Percentiles rank a stretch among this genome's conserved stretches.
Evolutionary conservation across 495 filamentous ascomycete genomes (phyloP).

Genomic region (Rusavskia elegans): DNA sequence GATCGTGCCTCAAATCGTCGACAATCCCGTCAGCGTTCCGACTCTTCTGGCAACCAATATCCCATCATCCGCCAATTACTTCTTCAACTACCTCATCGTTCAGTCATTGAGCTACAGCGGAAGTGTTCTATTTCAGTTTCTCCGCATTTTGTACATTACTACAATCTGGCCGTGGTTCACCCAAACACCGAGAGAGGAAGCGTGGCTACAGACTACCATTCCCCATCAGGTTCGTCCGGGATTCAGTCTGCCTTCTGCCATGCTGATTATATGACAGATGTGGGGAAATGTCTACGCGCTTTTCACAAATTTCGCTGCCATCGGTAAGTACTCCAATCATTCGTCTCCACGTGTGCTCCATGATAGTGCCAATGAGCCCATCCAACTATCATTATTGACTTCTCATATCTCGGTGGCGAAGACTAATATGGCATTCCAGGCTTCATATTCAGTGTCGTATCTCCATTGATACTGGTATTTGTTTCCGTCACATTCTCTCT

Average conservation of each 20-base stretch:
- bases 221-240: constrained; percentile 10
- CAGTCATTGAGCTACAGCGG: constrained; percentile 83
- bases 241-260: background rate
- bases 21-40: constrained; percentile 30
- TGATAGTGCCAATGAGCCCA: too few relatives aligned
- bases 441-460: constrained; percentile 77
- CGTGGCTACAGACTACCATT: constrained; percentile 16
- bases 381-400: too few relatives aligned
- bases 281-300: constrained; percentile 94
- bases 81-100: constrained; percentile 95
- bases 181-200: constrained; percentile 36
- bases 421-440: constrained; percentile 19
- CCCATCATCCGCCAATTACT: constrained; percentile 84
- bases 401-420: background rate
- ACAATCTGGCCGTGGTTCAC: constrained; percentile 78
- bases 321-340: constrained; percentile 34
- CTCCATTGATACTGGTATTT: constrained; percentile 84
- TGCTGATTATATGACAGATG: constrained; percentile 45
- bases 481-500: constrained; percentile 84
- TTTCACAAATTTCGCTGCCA: constrained; percentile 88
- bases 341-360: too few relatives aligned
- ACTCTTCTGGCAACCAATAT: constrained; percentile 62
- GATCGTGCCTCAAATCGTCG: constrained; percentile 32
- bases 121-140: constrained; percentile 72
- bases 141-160: constrained; percentile 65